Evolutionary conservation across 225 moss, liverwort and hornwort genomes (phyloP), one percentile per base, ranked within the genome.

Genomic region (Takakia lepidozioides): DNA sequence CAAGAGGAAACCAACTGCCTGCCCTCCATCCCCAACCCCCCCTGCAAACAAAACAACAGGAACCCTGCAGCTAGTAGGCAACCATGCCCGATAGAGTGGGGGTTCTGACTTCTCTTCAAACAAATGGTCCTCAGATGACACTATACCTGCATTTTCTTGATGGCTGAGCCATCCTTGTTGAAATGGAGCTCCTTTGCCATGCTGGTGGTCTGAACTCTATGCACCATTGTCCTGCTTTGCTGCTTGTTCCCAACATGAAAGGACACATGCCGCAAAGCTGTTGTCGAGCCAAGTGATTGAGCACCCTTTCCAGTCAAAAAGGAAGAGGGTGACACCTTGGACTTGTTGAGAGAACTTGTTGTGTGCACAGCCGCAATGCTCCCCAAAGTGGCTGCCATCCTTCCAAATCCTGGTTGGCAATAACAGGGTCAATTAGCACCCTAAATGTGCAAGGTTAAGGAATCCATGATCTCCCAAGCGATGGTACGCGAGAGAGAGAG

Each of bases 151-250:
- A 95, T 87, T 59, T 73, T 71, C 75, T 90, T 95, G 29, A 87
- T 95, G 38, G 95, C 87, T 3, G 87, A 84, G 47, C 90, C 95
- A 39, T 95, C 95, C 58, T 90, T 82, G 65, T 95, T 95, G 59
- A 95, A 95, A 51, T 82, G 84, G 0, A 95, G 79, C 41, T 95
- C 90, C 75, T 90, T 90, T 13, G 95, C 95, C 80, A 80, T 80
- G 63, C 72, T 69, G 19, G 54, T 73, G 14, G 84, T 82, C 3
- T 44, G 54, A 20, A 68, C 19, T 1, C 66, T 49, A 3, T 54
- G 52, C 20, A 58, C 56, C 15, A 43, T 67, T 3, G 60, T 71
- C 28, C 69, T 68, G 38, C 42, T 39, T n/a, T n/a, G n/a, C 46
- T 47, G 60, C 60, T 29, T 47, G 40, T 41, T 35, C 17, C 70